phyloP scores from a whole-genome alignment of 768 basidiomycete genomes.

The Mycena galericulata region DNA sequence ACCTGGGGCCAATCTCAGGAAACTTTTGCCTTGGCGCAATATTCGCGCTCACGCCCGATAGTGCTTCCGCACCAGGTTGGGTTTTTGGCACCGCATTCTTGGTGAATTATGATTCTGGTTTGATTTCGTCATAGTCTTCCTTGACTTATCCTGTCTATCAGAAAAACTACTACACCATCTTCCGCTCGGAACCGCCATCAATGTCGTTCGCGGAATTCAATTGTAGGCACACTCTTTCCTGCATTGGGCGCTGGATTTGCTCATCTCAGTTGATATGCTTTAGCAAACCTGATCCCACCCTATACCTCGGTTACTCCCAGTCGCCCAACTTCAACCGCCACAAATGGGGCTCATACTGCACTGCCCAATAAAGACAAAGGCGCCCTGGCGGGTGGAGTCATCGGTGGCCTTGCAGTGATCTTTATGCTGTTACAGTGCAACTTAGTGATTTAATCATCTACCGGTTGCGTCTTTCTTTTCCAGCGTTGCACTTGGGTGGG shows the following conservation, averaged over 20 bases:
- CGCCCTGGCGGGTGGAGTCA: background rate
- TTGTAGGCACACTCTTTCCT: background rate
- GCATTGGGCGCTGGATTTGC: background rate
- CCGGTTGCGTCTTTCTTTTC: too few relatives aligned
- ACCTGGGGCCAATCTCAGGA: background rate
- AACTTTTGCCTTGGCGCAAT: background rate
- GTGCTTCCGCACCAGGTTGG: background rate
- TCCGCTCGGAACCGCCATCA: background rate
- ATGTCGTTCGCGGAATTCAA: background rate
- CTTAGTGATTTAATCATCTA: too few relatives aligned
- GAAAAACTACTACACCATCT: slow-evolving; percentile 1
- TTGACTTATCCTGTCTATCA: slow-evolving; percentile 8
- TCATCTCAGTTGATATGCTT: background rate
- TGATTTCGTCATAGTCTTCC: background rate
- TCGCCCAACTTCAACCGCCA: slow-evolving; percentile 1
- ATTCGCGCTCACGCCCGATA: background rate
- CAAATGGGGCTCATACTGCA: background rate
- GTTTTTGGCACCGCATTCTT: background rate
- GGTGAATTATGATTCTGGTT: background rate
- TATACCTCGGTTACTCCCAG: background rate
- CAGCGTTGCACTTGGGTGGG: too few relatives aligned
- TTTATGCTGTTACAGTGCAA: too few relatives aligned
- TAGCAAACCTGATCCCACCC: background rate
- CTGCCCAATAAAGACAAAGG: background rate
- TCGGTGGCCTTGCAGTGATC: slow-evolving; percentile 2